Base-by-base conservation (phyloP, 192 early-diverging fungal species). In the Coemansia sp. region DNA sequence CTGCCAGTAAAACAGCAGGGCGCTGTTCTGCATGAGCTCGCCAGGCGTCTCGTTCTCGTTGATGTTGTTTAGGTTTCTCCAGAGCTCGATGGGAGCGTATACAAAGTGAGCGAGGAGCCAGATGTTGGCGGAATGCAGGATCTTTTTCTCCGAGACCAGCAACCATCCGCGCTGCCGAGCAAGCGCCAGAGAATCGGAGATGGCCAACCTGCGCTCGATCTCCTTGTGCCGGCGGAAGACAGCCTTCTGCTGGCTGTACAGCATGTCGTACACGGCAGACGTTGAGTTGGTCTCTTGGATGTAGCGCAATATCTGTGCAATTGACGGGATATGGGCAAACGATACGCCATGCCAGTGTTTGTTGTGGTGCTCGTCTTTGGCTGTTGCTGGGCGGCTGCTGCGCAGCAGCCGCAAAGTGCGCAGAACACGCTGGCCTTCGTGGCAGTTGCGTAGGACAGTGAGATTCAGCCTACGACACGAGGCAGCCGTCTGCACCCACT, bases 1-100 rank as follows among this genome's bases (percentile, higher is more conserved):
- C 47, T 61, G 59, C 47, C 48, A 61, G 36, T 61, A 61, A n/a
- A 62, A 62, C 61, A 62, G 34, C 13, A 31, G 14, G 5, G 17
- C n/a, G 37, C 37, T 36, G 28, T 41, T 55, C n/a, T 19, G 28
- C 20, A n/a, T 50, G 3, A 59, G 27, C 50, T 29, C 4, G 6
- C 61, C 61, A 0, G 68, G 68, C n/a, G 68, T 70, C 6, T 56
- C 52, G 8, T 58, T 64, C 11, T 45, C 48, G 48, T 70, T 74
- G 34, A 74, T 45, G 31, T 74, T 74, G 44, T 74, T 65, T 38
- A 74, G 38, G n/a, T 65, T 64, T 22, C 54, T 55, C 72, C 72
- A 74, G 30, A 61, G 25, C 34, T 61, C 29, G 20, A 61, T 7
- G 29, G 59, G 59, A 23, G 45, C 59, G 6, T 20, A 30, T 17